phyloP scores from a whole-genome alignment of 2,329 filamentous ascomycete species.

The Xylaria sp. region DNA sequence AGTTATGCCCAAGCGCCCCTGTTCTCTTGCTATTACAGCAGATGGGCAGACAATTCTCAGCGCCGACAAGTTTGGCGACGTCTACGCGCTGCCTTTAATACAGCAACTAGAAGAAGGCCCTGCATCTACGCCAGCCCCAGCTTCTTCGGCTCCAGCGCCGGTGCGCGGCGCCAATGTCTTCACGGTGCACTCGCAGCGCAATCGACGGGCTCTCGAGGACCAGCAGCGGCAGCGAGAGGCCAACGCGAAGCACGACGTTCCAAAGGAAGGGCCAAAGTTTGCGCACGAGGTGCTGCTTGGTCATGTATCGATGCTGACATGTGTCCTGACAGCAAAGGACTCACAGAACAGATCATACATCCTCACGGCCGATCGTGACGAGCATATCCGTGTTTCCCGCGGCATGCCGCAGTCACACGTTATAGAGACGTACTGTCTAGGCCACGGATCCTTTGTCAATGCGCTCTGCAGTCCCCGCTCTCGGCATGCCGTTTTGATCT shows the following conservation, averaged over 20 bases:
- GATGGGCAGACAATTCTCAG: conserved; percentile 79
- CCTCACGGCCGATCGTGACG: conserved; percentile 67
- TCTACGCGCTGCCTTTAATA: conserved; percentile 85
- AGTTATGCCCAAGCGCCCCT: conserved; percentile 89
- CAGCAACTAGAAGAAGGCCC: conserved; percentile 29
- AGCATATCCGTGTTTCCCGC: conserved; percentile 88
- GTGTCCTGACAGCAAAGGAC: conserved; percentile 66
- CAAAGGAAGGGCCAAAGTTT: conserved; percentile 64
- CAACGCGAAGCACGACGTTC: conserved; percentile 42
- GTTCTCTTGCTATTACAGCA: conserved; percentile 75
- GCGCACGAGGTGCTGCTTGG: conserved; percentile 84
- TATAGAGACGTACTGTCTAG: conserved; percentile 90
- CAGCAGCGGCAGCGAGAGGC: conserved; percentile 58
- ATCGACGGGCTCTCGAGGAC: conserved; percentile 68
- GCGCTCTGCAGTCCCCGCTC: conserved; percentile 73
- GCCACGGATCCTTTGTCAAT: conserved; percentile 86
- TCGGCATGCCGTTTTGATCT: conserved; percentile 74
- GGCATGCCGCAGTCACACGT: conserved; percentile 85
- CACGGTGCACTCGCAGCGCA: conserved; percentile 73
- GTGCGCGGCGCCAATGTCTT: conserved; percentile 63
- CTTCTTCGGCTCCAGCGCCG: conserved; percentile 42
- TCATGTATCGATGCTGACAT: conserved; percentile 94
- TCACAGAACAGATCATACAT: conserved; percentile 60
- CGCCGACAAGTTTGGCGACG: conserved; percentile 97
- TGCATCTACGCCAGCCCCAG: conserved; percentile 17